Conservation (phyloP, 768 basidiomycete genomes). For the Collybia nuda region DNA sequence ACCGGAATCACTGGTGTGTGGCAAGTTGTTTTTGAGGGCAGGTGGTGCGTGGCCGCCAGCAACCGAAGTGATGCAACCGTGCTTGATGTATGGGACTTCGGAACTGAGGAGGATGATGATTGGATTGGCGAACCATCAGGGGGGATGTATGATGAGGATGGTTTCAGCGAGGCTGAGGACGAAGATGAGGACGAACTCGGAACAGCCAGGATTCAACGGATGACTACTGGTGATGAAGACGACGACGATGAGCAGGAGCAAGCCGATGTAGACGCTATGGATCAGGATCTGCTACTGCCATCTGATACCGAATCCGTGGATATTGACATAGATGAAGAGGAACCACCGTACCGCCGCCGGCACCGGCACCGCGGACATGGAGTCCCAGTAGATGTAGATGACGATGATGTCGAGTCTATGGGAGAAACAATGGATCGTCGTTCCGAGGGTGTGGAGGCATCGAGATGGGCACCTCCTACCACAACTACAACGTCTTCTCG, state of each 20-base stretch:
- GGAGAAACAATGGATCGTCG: constrained; percentile 12
- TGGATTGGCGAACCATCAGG: constrained; percentile 81
- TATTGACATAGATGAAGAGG: constrained; percentile 26
- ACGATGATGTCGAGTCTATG: constrained; percentile 12
- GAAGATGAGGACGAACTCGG: constrained; percentile 36
- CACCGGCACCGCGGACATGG: constrained; percentile 13
- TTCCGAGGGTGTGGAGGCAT: constrained; percentile 27
- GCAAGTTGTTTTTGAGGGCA: constrained; percentile 95
- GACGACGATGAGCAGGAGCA: constrained; percentile 51
- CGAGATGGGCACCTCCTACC: constrained; percentile 28
- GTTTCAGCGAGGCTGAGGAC: constrained; percentile 54
- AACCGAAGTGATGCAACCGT: constrained; percentile 77
- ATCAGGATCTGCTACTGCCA: constrained; percentile 57
- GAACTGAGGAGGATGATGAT: constrained; percentile 69
- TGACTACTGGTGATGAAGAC: constrained; percentile 18
- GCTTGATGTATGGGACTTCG: constrained; percentile 91
- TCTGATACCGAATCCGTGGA: constrained; percentile 42
- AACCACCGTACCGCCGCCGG: constrained; percentile 15
- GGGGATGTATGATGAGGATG: constrained; percentile 73
- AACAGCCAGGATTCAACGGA: constrained; percentile 19
- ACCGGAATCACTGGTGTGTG: constrained; percentile 94
- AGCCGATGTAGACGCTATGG: constrained; percentile 70
- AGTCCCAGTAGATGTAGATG: constrained; percentile 10
- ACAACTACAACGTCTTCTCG: constrained; percentile 9
- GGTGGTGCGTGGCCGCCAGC: constrained; percentile 94